Percentiles rank a stretch among this genome's conserved stretches.
Evolutionary conservation across 192 early-diverging fungal genomes (phyloP).

Genomic region (Glomus cerebriforme): DNA sequence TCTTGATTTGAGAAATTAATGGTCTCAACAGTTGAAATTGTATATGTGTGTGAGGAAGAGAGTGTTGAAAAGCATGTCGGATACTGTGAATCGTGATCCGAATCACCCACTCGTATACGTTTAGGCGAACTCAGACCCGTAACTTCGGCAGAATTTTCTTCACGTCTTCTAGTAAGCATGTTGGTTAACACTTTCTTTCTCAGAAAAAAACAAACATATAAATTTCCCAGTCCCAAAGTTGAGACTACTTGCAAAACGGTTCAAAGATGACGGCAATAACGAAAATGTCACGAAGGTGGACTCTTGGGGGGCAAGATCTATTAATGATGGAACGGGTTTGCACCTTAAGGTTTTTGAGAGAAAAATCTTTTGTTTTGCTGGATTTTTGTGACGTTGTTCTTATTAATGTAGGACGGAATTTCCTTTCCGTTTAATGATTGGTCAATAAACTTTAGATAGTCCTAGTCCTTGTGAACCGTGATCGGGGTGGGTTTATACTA

Average conservation of each 20-base stretch:
- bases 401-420: neutral
- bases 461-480: neutral
- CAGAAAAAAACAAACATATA: neutral
- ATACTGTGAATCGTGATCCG: slow-evolving; percentile 21
- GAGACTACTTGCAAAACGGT: neutral
- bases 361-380: neutral
- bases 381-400: neutral
- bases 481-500: too few species aligned
- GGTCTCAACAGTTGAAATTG: slow-evolving; percentile 11
- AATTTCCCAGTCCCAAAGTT: neutral
- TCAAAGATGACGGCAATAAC: slow-evolving; percentile 5
- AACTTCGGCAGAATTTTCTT: slow-evolving; percentile 16
- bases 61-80: neutral
- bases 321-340: slow-evolving; percentile 3
- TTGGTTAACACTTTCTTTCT: neutral
- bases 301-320: neutral
- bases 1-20: slow-evolving; percentile 16
- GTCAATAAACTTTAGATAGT: neutral
- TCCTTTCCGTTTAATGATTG: neutral
- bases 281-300: slow-evolving; percentile 14
- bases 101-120: slow-evolving; percentile 21
- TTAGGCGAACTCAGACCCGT: slow-evolving; percentile 5
- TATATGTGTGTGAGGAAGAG: slow-evolving; percentile 15
- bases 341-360: neutral
- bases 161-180: slow-evolving; percentile 29